A percentile compares a stretch with the other conserved stretches of the same genome.
These are phyloP conservation scores for Tephrocybe rancida DNA, from an alignment of 768 basidiomycete genomes.

Conservation along the genomic window DNA sequence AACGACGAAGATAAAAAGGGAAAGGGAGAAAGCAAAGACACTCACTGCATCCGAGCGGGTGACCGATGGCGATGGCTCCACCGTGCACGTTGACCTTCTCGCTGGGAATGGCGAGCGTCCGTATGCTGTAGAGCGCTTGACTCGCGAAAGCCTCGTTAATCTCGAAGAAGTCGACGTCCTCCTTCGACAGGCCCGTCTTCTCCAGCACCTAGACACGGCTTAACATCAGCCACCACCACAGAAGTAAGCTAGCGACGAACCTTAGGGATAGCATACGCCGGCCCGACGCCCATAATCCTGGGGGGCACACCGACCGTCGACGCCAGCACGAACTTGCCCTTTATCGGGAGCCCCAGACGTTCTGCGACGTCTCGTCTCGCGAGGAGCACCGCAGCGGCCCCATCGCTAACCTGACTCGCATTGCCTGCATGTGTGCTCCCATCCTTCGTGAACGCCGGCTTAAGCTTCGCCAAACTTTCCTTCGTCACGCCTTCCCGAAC, in stretches of 20 bases:
- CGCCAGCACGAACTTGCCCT: slow-evolving; percentile 83
- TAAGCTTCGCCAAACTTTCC: slow-evolving; percentile 54
- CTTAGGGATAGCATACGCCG: slow-evolving; percentile 84
- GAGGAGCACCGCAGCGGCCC: slow-evolving; percentile 88
- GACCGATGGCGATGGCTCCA: slow-evolving; percentile 89
- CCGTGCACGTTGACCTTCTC: slow-evolving; percentile 87
- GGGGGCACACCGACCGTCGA: slow-evolving; percentile 80
- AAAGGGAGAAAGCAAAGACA: slow-evolving; percentile 18
- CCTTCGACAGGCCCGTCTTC: slow-evolving; percentile 60
- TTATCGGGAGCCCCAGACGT: slow-evolving; percentile 80
- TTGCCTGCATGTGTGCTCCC: slow-evolving; percentile 83
- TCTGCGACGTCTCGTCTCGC: slow-evolving; percentile 79
- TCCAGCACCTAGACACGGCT: slow-evolving; percentile 43
- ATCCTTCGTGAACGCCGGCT: slow-evolving; percentile 78
- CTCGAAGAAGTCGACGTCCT: slow-evolving; percentile 89
- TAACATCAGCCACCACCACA: neutral
- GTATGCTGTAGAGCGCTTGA: slow-evolving; percentile 74
- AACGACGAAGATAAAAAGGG: neutral
- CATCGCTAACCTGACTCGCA: slow-evolving; percentile 90
- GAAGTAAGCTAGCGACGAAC: neutral
- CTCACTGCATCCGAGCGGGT: slow-evolving; percentile 84
- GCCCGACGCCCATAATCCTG: slow-evolving; percentile 90
- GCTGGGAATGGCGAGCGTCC: slow-evolving; percentile 68
- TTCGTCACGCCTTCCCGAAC: slow-evolving; percentile 83
- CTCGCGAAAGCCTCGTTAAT: slow-evolving; percentile 92